Evolutionary conservation across 2,329 filamentous ascomycete species (phyloP), one percentile per base, ranked within the genome.

Genomic region (Stagonosporopsis chrysanthemi): DNA sequence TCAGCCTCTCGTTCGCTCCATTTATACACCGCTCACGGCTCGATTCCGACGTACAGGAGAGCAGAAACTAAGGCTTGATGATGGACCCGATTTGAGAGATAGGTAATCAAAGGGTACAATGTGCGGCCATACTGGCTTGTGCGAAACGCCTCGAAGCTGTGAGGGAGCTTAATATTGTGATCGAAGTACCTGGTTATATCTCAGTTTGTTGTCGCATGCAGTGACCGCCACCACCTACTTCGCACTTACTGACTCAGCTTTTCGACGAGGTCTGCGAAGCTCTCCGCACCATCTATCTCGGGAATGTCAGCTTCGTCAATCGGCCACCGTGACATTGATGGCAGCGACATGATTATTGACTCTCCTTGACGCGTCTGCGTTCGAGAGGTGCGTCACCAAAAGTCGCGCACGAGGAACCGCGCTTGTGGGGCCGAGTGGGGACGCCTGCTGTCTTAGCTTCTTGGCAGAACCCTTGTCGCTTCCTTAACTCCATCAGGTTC

Each of bases 61-160:
- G 90, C 89, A 68, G 89, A 90, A 41, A 92, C 87, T 52, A 91
- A 84, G 58, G 85, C 86, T 5, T 85, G 86, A 71, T 92, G 90
- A 55, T 85, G 86, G 67, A 88, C 88, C 19, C 82, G 82, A 22
- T 81, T 73, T 50, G 82, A 83, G 28, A 93, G 80, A 70, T 91
- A 85, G 38, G 86, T 83, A 44, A 90, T 86, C 52, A 93, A 78
- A 80, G 84, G 68, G 85, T 80, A 64, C 79, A 85, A 60, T 80
- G 82, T 60, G 7, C 68, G 70, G 2, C 87, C 87, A 24, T 86
- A 85, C 6, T 86, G 81, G 1, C 86, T 89, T 6, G 87, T 89
- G 44, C 88, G 82, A 8, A 92, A 80, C 74, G 91, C 89, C 69
- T 92, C 90, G 76, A 91, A 92, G 14, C 85, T 88, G 69, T 85